A percentile compares a stretch with the other conserved stretches of the same genome.
phyloP scores from a whole-genome alignment of 441 rosid genomes.

The Jatropha multifida region DNA sequence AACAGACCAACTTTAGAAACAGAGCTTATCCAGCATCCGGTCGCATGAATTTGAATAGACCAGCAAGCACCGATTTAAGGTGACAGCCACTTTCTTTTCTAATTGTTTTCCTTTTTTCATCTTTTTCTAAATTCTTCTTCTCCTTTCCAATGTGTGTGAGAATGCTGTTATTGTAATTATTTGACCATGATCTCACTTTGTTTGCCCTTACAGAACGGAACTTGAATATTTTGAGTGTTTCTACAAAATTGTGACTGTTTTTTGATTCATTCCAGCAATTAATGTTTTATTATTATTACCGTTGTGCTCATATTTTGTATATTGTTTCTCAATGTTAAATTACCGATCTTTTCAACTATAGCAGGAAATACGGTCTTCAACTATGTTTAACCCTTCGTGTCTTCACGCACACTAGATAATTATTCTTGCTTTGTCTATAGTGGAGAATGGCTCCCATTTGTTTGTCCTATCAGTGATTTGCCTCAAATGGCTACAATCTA shows the following conservation, averaged over 20 bases:
- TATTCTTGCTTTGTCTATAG: background rate
- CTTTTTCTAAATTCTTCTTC: background rate
- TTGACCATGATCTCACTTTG: constrained; percentile 21
- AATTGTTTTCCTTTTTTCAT: background rate
- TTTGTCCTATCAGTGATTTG: background rate
- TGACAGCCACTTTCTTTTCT: constrained; percentile 22
- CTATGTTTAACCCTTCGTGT: background rate
- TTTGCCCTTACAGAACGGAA: constrained; percentile 9
- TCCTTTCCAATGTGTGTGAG: constrained; percentile 18
- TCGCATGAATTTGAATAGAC: constrained; percentile 66
- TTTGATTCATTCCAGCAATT: background rate
- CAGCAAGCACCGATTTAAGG: constrained; percentile 43
- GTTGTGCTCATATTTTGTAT: background rate
- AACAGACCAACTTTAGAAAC: constrained; percentile 45
- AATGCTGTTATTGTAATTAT: constrained; percentile 36
- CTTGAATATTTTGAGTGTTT: constrained; percentile 3
- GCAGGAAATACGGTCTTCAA: background rate
- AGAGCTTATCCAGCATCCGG: constrained; percentile 79
- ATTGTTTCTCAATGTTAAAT: background rate
- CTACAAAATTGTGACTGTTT: constrained; percentile 2
- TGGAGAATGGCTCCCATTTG: background rate
- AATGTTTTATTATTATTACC: background rate
- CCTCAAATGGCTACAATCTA: background rate
- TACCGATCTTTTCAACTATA: too few relatives aligned
- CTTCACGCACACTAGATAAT: background rate